phyloP scores from a whole-genome alignment of 495 filamentous ascomycete species.

The Tuber brumale region DNA sequence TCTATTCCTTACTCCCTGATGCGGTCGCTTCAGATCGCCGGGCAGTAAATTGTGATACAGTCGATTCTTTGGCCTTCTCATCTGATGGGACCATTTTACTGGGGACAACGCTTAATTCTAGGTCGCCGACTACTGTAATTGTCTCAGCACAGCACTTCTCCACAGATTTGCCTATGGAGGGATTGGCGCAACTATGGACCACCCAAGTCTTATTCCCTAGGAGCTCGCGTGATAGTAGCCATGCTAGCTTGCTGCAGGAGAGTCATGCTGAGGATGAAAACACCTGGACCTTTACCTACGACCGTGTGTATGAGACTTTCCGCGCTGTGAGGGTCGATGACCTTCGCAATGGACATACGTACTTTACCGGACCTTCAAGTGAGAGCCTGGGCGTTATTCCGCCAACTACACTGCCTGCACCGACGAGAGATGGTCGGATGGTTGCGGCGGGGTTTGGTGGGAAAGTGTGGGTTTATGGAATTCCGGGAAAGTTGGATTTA shows the following conservation, averaged over 20 bases:
- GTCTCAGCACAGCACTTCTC: slow-evolving; percentile 76
- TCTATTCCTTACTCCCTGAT: slow-evolving; percentile 63
- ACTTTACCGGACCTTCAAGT: slow-evolving; percentile 65
- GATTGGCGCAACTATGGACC: slow-evolving; percentile 75
- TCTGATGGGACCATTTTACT: slow-evolving; percentile 77
- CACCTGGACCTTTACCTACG: slow-evolving; percentile 73
- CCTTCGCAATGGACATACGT: slow-evolving; percentile 66
- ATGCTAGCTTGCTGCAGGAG: slow-evolving; percentile 63
- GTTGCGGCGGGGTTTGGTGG: slow-evolving; percentile 70
- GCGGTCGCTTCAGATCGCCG: slow-evolving; percentile 62
- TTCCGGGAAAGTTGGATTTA: slow-evolving; percentile 66
- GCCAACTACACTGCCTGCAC: slow-evolving; percentile 63
- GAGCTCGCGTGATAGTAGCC: slow-evolving; percentile 64
- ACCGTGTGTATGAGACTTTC: slow-evolving; percentile 67
- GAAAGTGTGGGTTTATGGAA: slow-evolving; percentile 71
- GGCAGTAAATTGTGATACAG: slow-evolving; percentile 71
- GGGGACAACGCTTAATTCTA: slow-evolving; percentile 62
- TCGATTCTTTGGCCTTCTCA: slow-evolving; percentile 75
- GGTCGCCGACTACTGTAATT: slow-evolving; percentile 64
- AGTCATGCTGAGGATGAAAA: slow-evolving; percentile 64
- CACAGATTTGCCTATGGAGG: slow-evolving; percentile 54
- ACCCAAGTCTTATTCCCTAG: slow-evolving; percentile 83
- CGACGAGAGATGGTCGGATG: slow-evolving; percentile 62
- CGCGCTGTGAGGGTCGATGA: slow-evolving; percentile 69
- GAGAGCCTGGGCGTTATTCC: slow-evolving; percentile 44